Base-by-base conservation (phyloP, 805 yeast genomes). In the Blastobotrys parvus region DNA sequence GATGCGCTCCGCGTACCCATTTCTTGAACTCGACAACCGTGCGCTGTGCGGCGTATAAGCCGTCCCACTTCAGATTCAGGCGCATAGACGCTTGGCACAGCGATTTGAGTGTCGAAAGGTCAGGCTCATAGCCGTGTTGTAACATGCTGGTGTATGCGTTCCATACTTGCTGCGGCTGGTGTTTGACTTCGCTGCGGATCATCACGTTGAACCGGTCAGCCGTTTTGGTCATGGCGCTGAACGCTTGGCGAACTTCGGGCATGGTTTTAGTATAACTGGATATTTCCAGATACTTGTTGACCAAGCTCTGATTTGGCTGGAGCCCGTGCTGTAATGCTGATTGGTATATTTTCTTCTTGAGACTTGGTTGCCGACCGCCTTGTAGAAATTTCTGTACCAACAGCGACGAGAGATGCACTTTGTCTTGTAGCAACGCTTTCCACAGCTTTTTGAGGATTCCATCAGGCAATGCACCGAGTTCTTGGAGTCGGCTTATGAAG, bases 1-100 rank as follows among this genome's bases (percentile, higher is more conserved):
- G 51, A 20, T 45, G 47, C 0, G 63, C 51, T n/a, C 60, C 69
- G 33, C 72, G 61, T 1, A 68, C 65, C 51, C 60, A 57, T 21
- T 47, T 47, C 44, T 74, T 69, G 58, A 80, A 74, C 55, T 80
- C 84, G 31, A 65, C 69, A 2, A 78, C 66, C 0, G 83, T 78
- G 20, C 77, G 65, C 50, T 80, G 85, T 1, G 80, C 65, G 0
- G 88, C 83, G 41, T 62, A 72, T 32, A 68, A 40, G 1, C 62
- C 60, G 7, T 65, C 76, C 85, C 85, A 80, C 15, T 61, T 39
- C 2, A 70, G 41, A 1, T 45, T 34, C 1, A 49, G 42, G 33
- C 45, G 43, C 49, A 63, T 55, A 4, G 80, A 69, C 0, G 82
- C 78, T 1, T 65, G 56, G 23, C 82, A 65, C 20, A 82, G 60